Conservation (phyloP, 179 eudicot species). For the Heliamphora pulchella region DNA sequence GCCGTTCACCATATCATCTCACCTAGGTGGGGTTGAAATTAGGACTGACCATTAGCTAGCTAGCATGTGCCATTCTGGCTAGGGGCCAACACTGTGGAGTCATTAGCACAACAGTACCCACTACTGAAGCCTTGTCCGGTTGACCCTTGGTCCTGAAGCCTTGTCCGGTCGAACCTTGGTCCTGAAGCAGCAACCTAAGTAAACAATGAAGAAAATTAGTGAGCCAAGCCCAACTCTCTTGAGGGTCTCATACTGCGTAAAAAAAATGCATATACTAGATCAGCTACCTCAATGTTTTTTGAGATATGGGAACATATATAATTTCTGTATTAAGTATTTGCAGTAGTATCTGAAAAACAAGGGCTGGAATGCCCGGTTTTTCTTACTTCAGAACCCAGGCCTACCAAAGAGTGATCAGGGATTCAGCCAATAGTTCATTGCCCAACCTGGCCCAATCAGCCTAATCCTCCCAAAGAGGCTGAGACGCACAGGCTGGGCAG, state of each 20-base stretch:
- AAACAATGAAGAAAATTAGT: not conserved
- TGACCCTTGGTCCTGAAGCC: not conserved
- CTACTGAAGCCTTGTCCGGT: too few relatives aligned
- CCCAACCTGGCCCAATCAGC: not conserved
- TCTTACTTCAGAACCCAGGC: not conserved
- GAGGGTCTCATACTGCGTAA: not conserved
- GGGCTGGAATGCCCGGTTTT: not conserved
- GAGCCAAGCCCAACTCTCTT: not conserved
- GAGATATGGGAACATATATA: too few relatives aligned
- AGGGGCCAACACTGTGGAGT: not conserved
- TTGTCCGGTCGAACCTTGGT: not conserved
- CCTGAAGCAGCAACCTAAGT: not conserved
- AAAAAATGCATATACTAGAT: not conserved
- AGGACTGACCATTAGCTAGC: not conserved
- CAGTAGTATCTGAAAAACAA: too few relatives aligned
- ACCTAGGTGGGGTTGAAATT: not conserved
- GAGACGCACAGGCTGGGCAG: not conserved
- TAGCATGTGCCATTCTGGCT: not conserved
- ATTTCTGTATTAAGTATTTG: too few relatives aligned
- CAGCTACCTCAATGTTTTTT: too few relatives aligned
- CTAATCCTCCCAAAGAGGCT: not conserved
- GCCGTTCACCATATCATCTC: slow-evolving; percentile 1
- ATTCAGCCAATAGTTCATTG: not conserved
- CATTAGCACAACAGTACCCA: not conserved
- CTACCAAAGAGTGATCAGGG: not conserved